Evolutionary conservation across 2,329 filamentous ascomycete species (phyloP).

Genomic region (Phaeosphaeria sp.): DNA sequence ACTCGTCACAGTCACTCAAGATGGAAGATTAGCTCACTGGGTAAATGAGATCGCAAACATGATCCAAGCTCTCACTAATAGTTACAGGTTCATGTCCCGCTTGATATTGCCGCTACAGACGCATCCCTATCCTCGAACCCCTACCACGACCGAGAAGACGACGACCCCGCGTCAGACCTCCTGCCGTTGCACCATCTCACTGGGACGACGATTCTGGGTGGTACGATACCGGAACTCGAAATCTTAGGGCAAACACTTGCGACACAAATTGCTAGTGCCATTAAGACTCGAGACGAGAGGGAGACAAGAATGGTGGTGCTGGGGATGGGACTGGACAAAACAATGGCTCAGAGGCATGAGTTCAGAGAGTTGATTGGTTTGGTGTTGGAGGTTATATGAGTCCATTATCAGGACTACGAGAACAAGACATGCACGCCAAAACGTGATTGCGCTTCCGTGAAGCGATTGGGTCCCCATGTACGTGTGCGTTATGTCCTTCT

Average conservation of each 20-base stretch:
- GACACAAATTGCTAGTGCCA: constrained; percentile 83
- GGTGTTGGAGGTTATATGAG: constrained; percentile 47
- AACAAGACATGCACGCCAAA: not conserved
- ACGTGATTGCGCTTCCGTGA: too few species aligned
- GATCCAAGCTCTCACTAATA: constrained; percentile 8
- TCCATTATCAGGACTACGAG: not conserved
- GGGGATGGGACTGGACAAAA: constrained; percentile 62
- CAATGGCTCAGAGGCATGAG: constrained; percentile 56
- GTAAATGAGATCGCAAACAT: constrained; percentile 56
- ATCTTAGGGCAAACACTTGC: constrained; percentile 87
- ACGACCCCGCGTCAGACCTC: constrained; percentile 50
- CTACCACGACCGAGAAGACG: constrained; percentile 55
- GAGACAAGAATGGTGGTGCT: constrained; percentile 67
- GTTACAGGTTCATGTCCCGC: constrained; percentile 75
- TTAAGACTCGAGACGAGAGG: constrained; percentile 72
- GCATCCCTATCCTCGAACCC: constrained; percentile 59
- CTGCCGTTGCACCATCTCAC: constrained; percentile 84
- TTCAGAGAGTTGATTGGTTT: constrained; percentile 54
- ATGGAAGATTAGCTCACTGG: constrained; percentile 89
- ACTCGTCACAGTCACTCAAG: constrained; percentile 85
- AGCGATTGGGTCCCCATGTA: not conserved
- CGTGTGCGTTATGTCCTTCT: not conserved
- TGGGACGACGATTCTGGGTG: constrained; percentile 85
- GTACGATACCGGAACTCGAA: constrained; percentile 79
- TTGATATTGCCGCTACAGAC: constrained; percentile 72